phyloP scores from a whole-genome alignment of 192 early-diverging fungal genomes.

The Backusella mclennaniae region DNA sequence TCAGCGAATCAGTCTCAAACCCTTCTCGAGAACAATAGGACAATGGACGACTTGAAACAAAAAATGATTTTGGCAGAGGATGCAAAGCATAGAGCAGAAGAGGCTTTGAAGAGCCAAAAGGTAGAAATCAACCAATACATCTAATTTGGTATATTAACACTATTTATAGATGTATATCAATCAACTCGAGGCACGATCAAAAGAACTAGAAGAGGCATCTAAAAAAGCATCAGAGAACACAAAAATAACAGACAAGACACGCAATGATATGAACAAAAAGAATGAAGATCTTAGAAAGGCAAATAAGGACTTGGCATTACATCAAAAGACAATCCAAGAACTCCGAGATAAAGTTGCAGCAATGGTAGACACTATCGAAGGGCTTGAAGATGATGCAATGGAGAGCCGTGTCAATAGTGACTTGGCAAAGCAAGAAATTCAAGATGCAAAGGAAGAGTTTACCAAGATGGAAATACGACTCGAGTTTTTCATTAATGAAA shows the following conservation, averaged over 20 bases:
- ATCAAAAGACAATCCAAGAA: background rate
- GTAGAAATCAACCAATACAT: background rate
- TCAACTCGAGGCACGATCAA: background rate
- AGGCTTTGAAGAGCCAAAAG: background rate
- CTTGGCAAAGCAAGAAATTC: background rate
- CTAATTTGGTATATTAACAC: background rate
- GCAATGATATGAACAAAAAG: background rate
- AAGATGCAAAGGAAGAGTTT: background rate
- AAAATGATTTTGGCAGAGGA: background rate
- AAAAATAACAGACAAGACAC: background rate
- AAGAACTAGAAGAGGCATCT: background rate
- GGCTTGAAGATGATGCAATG: constrained; percentile 1
- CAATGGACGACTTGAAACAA: background rate
- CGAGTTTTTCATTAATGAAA: background rate
- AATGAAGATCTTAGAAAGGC: background rate
- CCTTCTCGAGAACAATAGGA: background rate
- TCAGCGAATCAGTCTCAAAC: background rate
- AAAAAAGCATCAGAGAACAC: background rate
- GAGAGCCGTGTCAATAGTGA: background rate
- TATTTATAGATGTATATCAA: background rate
- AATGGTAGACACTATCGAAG: background rate
- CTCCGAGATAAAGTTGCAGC: background rate
- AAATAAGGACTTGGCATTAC: background rate
- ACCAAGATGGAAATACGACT: background rate
- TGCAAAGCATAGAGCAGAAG: background rate